Conservation (phyloP, 2,329 filamentous ascomycete species). For the Trichoderma koningii region DNA sequence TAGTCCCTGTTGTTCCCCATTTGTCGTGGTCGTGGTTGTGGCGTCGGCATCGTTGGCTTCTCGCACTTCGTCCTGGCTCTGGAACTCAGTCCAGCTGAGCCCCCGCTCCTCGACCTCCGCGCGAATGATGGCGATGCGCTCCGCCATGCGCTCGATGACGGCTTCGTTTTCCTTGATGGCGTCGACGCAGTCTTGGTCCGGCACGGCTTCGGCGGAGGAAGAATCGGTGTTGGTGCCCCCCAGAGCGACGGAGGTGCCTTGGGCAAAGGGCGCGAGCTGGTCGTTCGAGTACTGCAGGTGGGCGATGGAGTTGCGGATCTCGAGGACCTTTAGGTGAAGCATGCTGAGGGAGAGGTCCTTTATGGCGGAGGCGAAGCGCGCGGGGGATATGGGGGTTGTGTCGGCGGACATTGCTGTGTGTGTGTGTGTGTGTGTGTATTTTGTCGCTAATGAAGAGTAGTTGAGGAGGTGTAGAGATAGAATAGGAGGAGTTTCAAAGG, state of each 20-base stretch:
- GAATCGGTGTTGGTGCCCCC: conserved; percentile 15
- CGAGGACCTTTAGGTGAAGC: conserved; percentile 73
- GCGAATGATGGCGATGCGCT: conserved; percentile 64
- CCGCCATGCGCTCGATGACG: conserved; percentile 68
- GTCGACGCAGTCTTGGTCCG: conserved; percentile 72
- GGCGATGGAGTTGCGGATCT: conserved; percentile 72
- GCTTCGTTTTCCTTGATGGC: conserved; percentile 71
- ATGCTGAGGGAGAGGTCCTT: conserved; percentile 64
- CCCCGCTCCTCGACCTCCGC: conserved; percentile 64
- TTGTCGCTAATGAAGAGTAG: not conserved
- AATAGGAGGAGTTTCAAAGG: not conserved
- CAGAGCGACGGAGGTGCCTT: conserved; percentile 46
- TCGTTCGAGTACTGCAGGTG: conserved; percentile 75
- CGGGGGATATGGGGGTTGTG: conserved; percentile 60
- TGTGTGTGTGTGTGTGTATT: no score
- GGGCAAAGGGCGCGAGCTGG: conserved; percentile 69
- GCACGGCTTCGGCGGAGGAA: conserved; percentile 26
- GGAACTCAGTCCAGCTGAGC: conserved; percentile 59
- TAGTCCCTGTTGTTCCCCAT: not conserved
- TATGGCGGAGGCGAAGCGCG: conserved; percentile 68
- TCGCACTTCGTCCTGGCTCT: conserved; percentile 47
- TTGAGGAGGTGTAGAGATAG: not conserved
- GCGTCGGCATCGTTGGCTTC: conserved; percentile 33
- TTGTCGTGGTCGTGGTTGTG: not conserved
- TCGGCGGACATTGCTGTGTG: conserved; percentile 62